Evolutionary conservation across 2,329 filamentous ascomycete genomes (phyloP).

Genomic region (Colletotrichum sidae): DNA sequence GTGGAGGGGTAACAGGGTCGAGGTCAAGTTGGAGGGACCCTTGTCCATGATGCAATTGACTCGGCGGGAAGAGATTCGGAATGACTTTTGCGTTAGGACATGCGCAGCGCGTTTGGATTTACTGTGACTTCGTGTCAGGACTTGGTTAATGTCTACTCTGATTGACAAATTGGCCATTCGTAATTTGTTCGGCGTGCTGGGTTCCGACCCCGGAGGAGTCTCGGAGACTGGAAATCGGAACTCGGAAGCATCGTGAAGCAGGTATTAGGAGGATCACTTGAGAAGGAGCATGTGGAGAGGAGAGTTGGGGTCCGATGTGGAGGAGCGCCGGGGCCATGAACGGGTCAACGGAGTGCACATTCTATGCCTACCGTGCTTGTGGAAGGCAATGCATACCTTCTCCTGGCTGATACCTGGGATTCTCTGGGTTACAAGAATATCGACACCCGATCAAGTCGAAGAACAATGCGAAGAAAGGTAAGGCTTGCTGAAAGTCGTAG

Average conservation of each 20-base stretch:
- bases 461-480: too few species aligned
- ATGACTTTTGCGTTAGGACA: neutral
- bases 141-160: neutral
- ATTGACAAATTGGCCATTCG: slow-evolving; percentile 7
- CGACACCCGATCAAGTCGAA: too few species aligned
- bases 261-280: neutral
- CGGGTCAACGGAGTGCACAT: too few species aligned
- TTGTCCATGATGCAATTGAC: slow-evolving; percentile 35
- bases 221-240: slow-evolving; percentile 35
- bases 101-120: neutral
- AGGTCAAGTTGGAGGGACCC: neutral
- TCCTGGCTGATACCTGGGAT: too few species aligned
- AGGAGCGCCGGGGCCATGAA: neutral
- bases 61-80: slow-evolving; percentile 4
- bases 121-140: neutral
- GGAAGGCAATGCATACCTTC: too few species aligned
- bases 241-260: slow-evolving; percentile 15
- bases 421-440: too few species aligned
- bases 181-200: slow-evolving; percentile 21
- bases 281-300: slow-evolving; percentile 2
- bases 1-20: slow-evolving; percentile 6
- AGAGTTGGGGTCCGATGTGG: neutral
- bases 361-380: too few species aligned
- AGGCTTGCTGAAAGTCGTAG: too few species aligned
- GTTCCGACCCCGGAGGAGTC: neutral